A percentile compares a stretch with the other conserved stretches of the same genome.
phyloP scores from a whole-genome alignment of 306 rosid genomes.

The Mimosa pudica region DNA sequence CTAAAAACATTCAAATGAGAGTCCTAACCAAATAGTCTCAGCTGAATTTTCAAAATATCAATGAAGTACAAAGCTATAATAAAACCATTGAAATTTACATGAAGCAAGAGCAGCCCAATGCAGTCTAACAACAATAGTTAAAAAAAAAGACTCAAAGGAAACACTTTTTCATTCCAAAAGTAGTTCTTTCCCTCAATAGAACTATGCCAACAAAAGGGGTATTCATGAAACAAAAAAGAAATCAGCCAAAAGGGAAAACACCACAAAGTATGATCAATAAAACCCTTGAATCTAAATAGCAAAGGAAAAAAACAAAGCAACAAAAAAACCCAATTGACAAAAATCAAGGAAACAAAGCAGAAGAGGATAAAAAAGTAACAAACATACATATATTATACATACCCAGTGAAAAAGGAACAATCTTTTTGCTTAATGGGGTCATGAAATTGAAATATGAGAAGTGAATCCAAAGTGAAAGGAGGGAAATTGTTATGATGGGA shows the following conservation, averaged over 20 bases:
- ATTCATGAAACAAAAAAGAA: background rate
- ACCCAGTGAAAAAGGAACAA: conserved; percentile 18
- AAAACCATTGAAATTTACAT: background rate
- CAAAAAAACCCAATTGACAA: background rate
- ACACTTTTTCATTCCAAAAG: background rate
- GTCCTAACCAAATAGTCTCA: background rate
- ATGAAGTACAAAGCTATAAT: background rate
- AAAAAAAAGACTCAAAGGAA: background rate
- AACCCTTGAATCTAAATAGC: conserved; percentile 33
- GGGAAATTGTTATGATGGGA: background rate
- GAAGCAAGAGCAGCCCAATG: background rate
- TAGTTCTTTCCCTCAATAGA: background rate
- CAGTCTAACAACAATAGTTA: background rate
- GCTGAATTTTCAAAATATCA: background rate
- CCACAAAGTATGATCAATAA: conserved; percentile 7
- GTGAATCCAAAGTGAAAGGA: conserved; percentile 38
- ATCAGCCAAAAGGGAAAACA: conserved; percentile 4
- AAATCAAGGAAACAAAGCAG: conserved; percentile 8
- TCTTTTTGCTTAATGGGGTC: conserved; percentile 15
- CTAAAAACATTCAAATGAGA: background rate
- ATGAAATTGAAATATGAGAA: conserved; percentile 37
- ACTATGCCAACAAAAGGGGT: conserved; percentile 20
- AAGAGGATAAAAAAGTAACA: conserved; percentile 31
- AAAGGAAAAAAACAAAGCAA: background rate
- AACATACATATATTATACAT: conserved; percentile 4